Evolutionary conservation across 768 basidiomycete species (phyloP), one percentile per base, ranked within the genome.

Genomic region (Sporobolomyces pararoseus): DNA sequence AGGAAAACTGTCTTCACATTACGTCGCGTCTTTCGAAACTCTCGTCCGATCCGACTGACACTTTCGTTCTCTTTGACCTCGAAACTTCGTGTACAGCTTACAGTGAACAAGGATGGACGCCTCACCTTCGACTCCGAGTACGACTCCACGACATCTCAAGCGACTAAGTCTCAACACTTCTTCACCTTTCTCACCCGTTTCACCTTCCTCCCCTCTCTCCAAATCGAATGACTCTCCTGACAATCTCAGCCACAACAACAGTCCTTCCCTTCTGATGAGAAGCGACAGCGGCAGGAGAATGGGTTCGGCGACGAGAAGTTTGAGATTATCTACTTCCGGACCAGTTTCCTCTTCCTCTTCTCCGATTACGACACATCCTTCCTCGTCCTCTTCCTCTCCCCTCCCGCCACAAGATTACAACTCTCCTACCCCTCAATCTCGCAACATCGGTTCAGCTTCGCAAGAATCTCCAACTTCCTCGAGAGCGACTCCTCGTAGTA

Each of bases 131-230:
- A 59, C 58, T 6, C 58, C 58, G 25, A 46, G 35, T 37, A 37
- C 46, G 46, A 58, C 62, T 16, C 39, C 31, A 4, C 63, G 67
- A n/a, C 71, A 73, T 34, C 53, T 73, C n/a, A 73, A 73, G 27
- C 71, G 71, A 9, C 71, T 73, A 27, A 63, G 59, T 5, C 64
- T 73, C 54, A 55, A 63, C 25, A 31, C 50, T 35, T 23, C 29
- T 23, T 47, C 67, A 1, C 23, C 64, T 21, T 42, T 44, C 58
- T 68, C 63, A 13, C 49, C 66, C 14, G 12, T 44, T 6, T 67
- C 65, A 0, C 54, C 61, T 17, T 14, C 44, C 14, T 65, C 71
- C 0, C 58, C 71, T 1, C 51, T 44, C 19, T 60, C 67, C 1
- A 7, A 32, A 10, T 13, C 62, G 6, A 10, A 12, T 12, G 19